Evolutionary conservation across 495 filamentous ascomycete genomes (phyloP), one percentile per base, ranked within the genome.

Genomic region (Penicillium taxi): DNA sequence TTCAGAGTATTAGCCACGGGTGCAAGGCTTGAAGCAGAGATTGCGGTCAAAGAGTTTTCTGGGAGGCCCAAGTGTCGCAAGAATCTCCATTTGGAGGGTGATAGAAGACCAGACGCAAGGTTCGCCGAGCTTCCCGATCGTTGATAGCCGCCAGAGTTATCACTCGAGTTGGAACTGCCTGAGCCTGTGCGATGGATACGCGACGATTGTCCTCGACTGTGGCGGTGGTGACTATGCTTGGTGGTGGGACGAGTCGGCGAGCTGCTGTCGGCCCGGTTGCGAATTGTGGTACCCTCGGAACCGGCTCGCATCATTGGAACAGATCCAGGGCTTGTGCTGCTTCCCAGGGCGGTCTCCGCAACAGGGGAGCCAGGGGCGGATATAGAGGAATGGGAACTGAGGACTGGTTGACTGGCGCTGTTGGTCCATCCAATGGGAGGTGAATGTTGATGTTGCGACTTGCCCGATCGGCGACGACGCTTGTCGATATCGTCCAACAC

Each of bases 401-500:
- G 82, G 11, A 75, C 54, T 3, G 74, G 65, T 31, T 73, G 70
- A 37, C 52, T 48, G 17, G 49, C 41, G 30, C 33, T 52, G 36
- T 44, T 48, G 44, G 39, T 56, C 72, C 80, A 83, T 2, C 75
- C 72, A 15, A 77, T 61, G 12, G 77, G 75, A 21, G 90, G 85
- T 2, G 89, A 93, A 17, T 77, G 69, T 39, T 88, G 84, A 17
- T 77, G 69, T 39, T 88, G 84, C 8, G 75, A 69, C 59, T 94
- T 96, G 37, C 87, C 82, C 2, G 89, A 91, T 18, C 91, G 79
- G 32, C 84, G 76, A 12, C 91, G 78, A 28, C 91, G 75, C 61
- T 82, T 86, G 53, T 96, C 87, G 71, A 93, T 89, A 55, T 98
- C 91, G 52, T 98, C 91, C 42, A 96, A 61, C 15, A 98, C 91